phyloP scores from a whole-genome alignment of 2,329 filamentous ascomycete species.

The Alternaria triticimaculans region DNA sequence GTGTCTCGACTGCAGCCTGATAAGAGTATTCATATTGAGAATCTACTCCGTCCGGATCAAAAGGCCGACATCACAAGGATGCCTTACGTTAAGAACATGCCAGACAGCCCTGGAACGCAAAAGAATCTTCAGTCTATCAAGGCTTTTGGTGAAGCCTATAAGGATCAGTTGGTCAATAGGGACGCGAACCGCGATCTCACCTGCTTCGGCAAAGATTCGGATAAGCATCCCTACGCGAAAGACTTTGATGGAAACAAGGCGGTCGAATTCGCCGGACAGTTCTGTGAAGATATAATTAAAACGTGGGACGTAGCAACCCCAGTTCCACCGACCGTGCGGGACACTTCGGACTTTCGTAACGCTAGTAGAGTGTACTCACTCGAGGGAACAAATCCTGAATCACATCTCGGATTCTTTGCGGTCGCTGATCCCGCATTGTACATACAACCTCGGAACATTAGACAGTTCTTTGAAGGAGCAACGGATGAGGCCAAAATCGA shows the following conservation, averaged over 20 bases:
- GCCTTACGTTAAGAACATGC: no score
- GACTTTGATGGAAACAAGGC: neutral
- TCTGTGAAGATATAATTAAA: neutral
- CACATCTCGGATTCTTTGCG: neutral
- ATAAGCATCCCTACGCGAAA: no score
- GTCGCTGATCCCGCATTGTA: neutral
- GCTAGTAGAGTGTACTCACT: neutral
- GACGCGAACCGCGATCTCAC: no score
- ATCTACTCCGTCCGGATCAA: no score
- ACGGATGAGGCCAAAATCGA: neutral
- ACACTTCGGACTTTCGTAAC: neutral
- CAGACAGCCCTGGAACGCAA: no score
- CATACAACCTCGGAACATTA: neutral
- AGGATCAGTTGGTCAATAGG: no score
- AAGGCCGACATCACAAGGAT: no score
- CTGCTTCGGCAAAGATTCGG: no score
- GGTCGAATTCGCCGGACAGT: neutral
- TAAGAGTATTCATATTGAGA: neutral
- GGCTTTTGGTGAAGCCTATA: no score
- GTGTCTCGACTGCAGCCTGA: neutral
- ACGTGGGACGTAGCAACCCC: rapidly evolving
- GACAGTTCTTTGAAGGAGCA: neutral
- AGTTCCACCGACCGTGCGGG: neutral
- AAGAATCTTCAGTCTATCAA: no score
- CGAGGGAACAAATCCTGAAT: rapidly evolving